phyloP scores from a whole-genome alignment of 176 grass and related monocot species.

The Carex myosuroides region DNA sequence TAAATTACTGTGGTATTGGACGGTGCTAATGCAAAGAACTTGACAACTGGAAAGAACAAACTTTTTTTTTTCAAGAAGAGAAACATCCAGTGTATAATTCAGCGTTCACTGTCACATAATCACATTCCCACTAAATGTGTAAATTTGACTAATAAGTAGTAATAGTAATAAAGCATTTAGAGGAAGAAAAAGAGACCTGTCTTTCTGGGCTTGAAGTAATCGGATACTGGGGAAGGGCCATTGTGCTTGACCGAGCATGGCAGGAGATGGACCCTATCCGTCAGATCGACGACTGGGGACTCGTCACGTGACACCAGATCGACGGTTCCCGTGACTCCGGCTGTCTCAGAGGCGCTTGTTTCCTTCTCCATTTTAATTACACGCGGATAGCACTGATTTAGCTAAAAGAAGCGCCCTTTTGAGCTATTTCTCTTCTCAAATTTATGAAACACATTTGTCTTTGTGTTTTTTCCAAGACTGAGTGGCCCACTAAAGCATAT shows the following conservation, averaged over 20 bases:
- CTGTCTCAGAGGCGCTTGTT: slow-evolving; percentile 10
- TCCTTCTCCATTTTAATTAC: neutral
- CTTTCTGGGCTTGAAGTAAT: slow-evolving; percentile 81
- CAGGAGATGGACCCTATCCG: slow-evolving; percentile 50
- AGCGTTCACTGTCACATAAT: neutral
- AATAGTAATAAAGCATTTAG: neutral
- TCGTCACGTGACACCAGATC: slow-evolving; percentile 26
- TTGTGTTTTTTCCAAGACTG: neutral
- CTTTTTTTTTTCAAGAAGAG: neutral
- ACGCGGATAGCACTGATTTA: neutral
- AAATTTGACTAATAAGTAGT: neutral
- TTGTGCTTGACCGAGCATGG: slow-evolving; percentile 74
- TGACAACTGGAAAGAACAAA: neutral
- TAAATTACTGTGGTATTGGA: neutral
- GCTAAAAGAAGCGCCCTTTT: neutral
- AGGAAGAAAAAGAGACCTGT: slow-evolving; percentile 42
- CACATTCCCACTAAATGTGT: neutral
- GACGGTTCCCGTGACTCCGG: slow-evolving; percentile 36
- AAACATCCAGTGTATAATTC: neutral
- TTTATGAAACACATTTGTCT: neutral
- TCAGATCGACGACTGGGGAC: slow-evolving; percentile 27
- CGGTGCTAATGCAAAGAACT: neutral
- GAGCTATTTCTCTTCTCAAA: neutral
- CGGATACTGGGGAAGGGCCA: slow-evolving; percentile 47
- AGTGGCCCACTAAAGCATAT: neutral